Evolutionary conservation across 768 basidiomycete species (phyloP).

Genomic region (Boletus subparvulus): DNA sequence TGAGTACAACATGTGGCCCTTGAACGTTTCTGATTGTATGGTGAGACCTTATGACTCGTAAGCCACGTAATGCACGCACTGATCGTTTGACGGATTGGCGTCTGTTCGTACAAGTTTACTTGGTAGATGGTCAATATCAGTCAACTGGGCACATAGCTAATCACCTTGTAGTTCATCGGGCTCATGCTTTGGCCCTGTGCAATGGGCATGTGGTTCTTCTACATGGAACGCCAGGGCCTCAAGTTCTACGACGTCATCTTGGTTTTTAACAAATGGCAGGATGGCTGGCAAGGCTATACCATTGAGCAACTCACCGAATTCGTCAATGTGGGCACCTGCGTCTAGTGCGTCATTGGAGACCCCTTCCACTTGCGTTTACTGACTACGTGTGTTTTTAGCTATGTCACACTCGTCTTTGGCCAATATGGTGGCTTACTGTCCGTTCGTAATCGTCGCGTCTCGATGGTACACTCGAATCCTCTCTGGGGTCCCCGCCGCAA

Average conservation of each 20-base stretch:
- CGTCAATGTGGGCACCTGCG: constrained; percentile 41
- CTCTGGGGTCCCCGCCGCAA: constrained; percentile 42
- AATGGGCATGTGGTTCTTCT: constrained; percentile 43
- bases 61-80: constrained; percentile 47
- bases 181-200: constrained; percentile 45
- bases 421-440: constrained; percentile 27
- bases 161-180: constrained; percentile 37
- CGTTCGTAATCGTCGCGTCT: constrained; percentile 31
- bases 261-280: constrained; percentile 39
- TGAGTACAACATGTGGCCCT: constrained; percentile 9
- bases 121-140: constrained; percentile 30
- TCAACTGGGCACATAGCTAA: not conserved
- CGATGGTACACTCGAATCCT: constrained; percentile 26
- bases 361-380: not conserved
- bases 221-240: constrained; percentile 37
- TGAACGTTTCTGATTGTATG: not conserved
- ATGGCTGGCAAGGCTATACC: constrained; percentile 36
- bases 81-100: constrained; percentile 51
- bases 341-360: constrained; percentile 37
- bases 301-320: constrained; percentile 34
- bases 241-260: constrained; percentile 37
- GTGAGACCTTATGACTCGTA: constrained; percentile 45
- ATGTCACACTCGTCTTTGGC: constrained; percentile 35
- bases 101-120: constrained; percentile 48
- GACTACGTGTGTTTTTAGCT: constrained; percentile 22